A percentile compares a stretch with the other conserved stretches of the same genome.
Evolutionary conservation across 305 asterid genomes (phyloP).

Genomic region (Solanum chacoense): DNA sequence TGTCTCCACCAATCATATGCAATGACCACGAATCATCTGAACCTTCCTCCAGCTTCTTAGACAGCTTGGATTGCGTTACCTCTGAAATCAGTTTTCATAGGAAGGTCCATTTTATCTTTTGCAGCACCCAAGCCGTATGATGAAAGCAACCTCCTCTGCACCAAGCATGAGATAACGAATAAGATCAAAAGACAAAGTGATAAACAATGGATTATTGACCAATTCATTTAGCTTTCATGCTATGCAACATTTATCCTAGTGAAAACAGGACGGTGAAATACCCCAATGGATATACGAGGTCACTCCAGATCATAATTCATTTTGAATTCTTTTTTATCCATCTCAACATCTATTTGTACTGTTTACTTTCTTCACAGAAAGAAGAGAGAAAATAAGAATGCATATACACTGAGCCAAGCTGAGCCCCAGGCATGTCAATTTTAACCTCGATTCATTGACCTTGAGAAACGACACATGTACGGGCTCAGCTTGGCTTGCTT

Average conservation of each 20-base stretch:
- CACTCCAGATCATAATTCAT: not conserved
- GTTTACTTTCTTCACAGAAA: not conserved
- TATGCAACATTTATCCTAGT: not conserved
- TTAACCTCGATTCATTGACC: not conserved
- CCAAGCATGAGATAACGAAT: not conserved
- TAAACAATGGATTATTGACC: not conserved
- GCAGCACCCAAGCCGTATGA: slow-evolving; percentile 5
- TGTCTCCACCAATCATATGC: not conserved
- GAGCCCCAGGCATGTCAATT: not conserved
- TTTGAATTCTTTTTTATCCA: not conserved
- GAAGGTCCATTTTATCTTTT: slow-evolving; percentile 4
- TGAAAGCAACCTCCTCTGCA: slow-evolving; percentile 41
- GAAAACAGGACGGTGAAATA: not conserved
- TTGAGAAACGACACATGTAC: not conserved
- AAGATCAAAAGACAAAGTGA: not conserved
- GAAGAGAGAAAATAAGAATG: not conserved
- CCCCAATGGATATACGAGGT: not conserved
- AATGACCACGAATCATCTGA: not conserved
- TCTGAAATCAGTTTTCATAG: not conserved
- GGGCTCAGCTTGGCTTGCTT: not conserved
- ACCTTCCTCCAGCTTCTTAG: not conserved
- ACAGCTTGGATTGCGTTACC: not conserved
- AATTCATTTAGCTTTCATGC: not conserved
- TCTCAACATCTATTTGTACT: not conserved
- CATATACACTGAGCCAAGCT: not conserved